Evolutionary conservation across 2,329 filamentous ascomycete species (phyloP).

Genomic region (Pseudogymnoascus sp.): DNA sequence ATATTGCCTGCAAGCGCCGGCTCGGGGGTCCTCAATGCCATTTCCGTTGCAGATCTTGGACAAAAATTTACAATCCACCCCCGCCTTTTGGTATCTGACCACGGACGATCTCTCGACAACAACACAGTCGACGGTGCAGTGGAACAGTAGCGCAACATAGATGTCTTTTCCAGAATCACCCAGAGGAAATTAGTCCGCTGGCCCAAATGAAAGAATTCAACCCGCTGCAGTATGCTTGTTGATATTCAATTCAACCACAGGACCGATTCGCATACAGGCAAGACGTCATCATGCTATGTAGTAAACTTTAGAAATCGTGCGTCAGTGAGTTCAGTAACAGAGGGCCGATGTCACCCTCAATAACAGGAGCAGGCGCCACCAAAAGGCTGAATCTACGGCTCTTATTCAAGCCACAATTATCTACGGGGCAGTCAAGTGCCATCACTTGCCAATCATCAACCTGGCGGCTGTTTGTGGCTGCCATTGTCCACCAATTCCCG

Average conservation of each 20-base stretch:
- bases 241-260: not conserved
- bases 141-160: not conserved
- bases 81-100: not conserved
- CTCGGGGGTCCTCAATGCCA: slow-evolving; percentile 5
- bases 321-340: not conserved
- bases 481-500: slow-evolving; percentile 9
- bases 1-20: slow-evolving; percentile 10
- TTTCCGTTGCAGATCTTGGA: slow-evolving; percentile 7
- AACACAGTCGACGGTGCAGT: not conserved
- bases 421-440: not conserved
- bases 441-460: not conserved
- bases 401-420: not conserved
- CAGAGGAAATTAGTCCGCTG: slow-evolving; percentile 5
- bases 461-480: not conserved
- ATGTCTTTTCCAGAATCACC: not conserved
- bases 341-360: slow-evolving; percentile 1
- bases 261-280: not conserved
- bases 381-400: slow-evolving; percentile 2
- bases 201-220: not conserved
- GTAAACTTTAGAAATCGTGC: not conserved
- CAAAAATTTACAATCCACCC: not conserved
- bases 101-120: not conserved
- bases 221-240: not conserved
- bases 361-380: slow-evolving; percentile 1
- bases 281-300: not conserved